These are phyloP conservation scores for Gomphus bonarii DNA, from an alignment of 1,284 basidiomycete genomes.

Conservation along the genomic window DNA sequence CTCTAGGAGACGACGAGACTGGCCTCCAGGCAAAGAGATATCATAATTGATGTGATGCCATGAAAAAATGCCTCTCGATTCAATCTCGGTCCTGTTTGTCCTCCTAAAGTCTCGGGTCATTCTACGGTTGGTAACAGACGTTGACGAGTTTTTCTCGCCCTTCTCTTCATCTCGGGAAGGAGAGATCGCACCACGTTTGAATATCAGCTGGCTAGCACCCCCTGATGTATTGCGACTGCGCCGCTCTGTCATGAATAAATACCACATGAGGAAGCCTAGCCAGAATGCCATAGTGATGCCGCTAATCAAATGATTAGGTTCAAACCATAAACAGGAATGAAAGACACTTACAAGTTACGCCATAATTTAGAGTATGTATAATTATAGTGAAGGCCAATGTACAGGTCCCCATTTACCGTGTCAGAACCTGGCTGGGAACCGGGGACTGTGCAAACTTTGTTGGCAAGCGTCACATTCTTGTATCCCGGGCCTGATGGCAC, in stretches of 20 bases:
- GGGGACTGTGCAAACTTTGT: slow-evolving; percentile 53
- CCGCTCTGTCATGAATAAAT: slow-evolving; percentile 44
- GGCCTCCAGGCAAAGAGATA: slow-evolving; percentile 46
- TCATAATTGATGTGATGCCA: slow-evolving; percentile 56
- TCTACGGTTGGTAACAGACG: not conserved
- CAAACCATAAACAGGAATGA: slow-evolving; percentile 1
- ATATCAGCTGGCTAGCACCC: slow-evolving; percentile 26
- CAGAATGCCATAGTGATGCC: slow-evolving; percentile 46
- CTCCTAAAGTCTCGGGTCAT: too few species aligned
- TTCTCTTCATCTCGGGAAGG: not conserved
- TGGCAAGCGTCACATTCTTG: slow-evolving; percentile 35
- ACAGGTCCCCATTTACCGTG: slow-evolving; percentile 40
- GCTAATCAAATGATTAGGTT: slow-evolving; percentile 16
- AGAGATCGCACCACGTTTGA: slow-evolving; percentile 29
- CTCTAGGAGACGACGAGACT: slow-evolving; percentile 56
- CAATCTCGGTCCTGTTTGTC: slow-evolving; percentile 19
- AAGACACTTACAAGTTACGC: slow-evolving; percentile 38
- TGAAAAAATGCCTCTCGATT: slow-evolving; percentile 35
- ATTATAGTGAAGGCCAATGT: slow-evolving; percentile 47
- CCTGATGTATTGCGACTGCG: slow-evolving; percentile 26
- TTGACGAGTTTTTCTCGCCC: not conserved
- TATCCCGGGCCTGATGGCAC: slow-evolving; percentile 44
- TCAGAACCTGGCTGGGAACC: slow-evolving; percentile 38
- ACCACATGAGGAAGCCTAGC: slow-evolving; percentile 33
- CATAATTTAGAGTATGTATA: slow-evolving; percentile 58